Evolutionary conservation across 1,284 basidiomycete genomes (phyloP), one percentile per base, ranked within the genome.

Genomic region (Cutaneotrichosporon dermatis): DNA sequence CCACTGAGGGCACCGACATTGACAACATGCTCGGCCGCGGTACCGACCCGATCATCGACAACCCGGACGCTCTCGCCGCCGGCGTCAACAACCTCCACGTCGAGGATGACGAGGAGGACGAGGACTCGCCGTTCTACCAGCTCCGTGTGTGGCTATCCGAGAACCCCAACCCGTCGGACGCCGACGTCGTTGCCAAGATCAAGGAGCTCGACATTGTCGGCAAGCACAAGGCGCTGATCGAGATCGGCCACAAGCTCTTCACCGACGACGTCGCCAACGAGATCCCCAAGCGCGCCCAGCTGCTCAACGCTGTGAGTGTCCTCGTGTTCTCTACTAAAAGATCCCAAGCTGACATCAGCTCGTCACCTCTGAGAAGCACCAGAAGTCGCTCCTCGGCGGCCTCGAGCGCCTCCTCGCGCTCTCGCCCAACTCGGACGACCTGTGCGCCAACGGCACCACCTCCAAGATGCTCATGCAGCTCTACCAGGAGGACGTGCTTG

Each of bases 191-290:
- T 80, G 89, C 90, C 79, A 92, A 93, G 81, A 89, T 90, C 4
- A 89, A 95, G 74, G 93, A 96, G 62, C 76, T 94, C 41, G 91
- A 90, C 39, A 89, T 99, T 66, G 91, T 90, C 72, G 94, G 92
- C 83, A 99, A 98, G 80, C 92, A 98, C 83, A 95, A 90, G 83
- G 84, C 88, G 1, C 82, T 96, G 37, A 84, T 91, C 63, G 87
- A 94, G 57, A 81, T 99, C 53, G 88, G 88, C 36, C 88, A 95
- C 73, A 84, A 86, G n/a, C 81, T 98, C 50, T 97, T 98, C 80
- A 88, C 88, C 1, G 72, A 71, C 35, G 84, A 85, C 51, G 85
- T 92, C 13, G 79, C 88, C 25, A 72, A 82, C 43, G 90, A 98
- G 79, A 83, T 98, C 52, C 78, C 81, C 6, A 84, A 82, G 61